Conservation (phyloP, 768 basidiomycete species). For the Xerocomellus intermedius region DNA sequence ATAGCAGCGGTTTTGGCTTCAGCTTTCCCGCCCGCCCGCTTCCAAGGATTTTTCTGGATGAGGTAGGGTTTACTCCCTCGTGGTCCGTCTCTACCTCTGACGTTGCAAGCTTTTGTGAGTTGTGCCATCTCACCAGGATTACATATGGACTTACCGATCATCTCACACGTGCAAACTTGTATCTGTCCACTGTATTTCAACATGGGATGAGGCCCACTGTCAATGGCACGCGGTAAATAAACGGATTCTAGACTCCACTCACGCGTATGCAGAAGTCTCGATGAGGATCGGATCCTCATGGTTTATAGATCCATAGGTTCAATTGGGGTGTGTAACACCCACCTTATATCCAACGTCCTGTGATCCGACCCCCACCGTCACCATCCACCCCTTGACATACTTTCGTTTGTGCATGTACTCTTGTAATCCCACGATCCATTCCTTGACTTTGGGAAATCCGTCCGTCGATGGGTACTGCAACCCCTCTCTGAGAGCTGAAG, state of each 20-base stretch:
- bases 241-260: constrained; percentile 19
- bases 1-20: constrained; percentile 68
- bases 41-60: constrained; percentile 58
- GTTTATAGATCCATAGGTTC: constrained; percentile 45
- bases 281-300: constrained; percentile 75
- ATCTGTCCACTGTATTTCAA: constrained; percentile 50
- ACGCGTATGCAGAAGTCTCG: constrained; percentile 74
- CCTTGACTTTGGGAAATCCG: constrained; percentile 53
- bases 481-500: constrained; percentile 53
- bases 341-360: constrained; percentile 84
- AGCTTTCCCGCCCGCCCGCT: constrained; percentile 65
- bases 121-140: not conserved
- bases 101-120: not conserved
- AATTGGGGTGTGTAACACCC: not conserved
- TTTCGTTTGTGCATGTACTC: constrained; percentile 59
- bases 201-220: not conserved
- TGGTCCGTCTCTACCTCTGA: constrained; percentile 72
- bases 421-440: constrained; percentile 69
- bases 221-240: not conserved
- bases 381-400: constrained; percentile 59
- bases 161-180: constrained; percentile 45
- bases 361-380: constrained; percentile 71
- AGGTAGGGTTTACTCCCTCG: constrained; percentile 56
- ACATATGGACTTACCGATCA: constrained; percentile 43
- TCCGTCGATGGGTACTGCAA: constrained; percentile 72